Base-by-base conservation (phyloP, 176 grass and related monocot species). In the Oryza meridionalis region DNA sequence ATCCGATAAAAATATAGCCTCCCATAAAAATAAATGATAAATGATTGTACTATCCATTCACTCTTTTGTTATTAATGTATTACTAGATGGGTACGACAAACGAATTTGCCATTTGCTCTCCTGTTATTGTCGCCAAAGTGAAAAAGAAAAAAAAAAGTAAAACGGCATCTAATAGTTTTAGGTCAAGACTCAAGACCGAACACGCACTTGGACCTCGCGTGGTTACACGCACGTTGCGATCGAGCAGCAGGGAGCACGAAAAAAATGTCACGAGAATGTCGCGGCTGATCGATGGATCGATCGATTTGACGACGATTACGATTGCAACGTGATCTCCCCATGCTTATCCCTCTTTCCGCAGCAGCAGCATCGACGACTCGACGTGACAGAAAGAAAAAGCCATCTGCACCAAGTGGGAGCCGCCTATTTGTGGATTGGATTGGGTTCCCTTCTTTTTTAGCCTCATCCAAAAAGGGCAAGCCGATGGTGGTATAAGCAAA, bases 391-490 rank as follows among this genome's bases (percentile, higher is more conserved):
- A 31, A 19, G 64, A 35, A 11, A 25, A 64, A 78, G 65, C 70
- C 78, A 47, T 68, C 44, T 81, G 16, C 50, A 6, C 15, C 50
- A 53, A 53, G 50, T 53, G 27, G 72, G 46, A 33, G 25, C 71
- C 78, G 76, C 62, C 25, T 81, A 58, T 42, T 42, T 5, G 21
- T 22, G 69, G 27, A 72, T 85, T 35, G 53, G 62, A 67, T 65
- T 25, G 25, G 1, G 16, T 55, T 19, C 29, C 29, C 29, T 55
- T 7, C 5, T 19, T 55, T 55, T 7, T 27, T 38, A 11, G 12
- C 16, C 50, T 49, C 40, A 53, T 65, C 65, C 79, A 70, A 47
- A 81, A 69, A 38, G 29, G 35, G 65, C 65, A 59, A 26, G 51
- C 51, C 29, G 2, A 31, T 19, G 17, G 25, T 2, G 50, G 50